Conservation (phyloP, 2,329 filamentous ascomycete genomes). For the Proliferodiscus dingleyae region DNA sequence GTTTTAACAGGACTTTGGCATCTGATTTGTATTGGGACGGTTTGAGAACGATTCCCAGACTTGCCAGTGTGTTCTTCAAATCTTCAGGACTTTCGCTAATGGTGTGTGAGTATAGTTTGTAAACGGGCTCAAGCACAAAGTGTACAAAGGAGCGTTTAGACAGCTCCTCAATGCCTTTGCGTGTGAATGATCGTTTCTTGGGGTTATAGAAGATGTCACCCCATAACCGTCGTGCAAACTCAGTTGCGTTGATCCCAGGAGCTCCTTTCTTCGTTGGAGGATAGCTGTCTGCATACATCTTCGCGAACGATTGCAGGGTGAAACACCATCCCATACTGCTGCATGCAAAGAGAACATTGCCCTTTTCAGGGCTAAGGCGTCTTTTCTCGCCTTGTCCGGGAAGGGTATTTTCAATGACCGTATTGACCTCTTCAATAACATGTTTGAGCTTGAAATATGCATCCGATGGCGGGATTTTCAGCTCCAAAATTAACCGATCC, state of each 20-base stretch:
- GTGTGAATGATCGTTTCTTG: slow-evolving; percentile 80
- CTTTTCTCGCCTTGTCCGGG: slow-evolving; percentile 74
- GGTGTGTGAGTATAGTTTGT: slow-evolving; percentile 94
- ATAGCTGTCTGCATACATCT: slow-evolving; percentile 91
- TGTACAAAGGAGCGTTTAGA: slow-evolving; percentile 86
- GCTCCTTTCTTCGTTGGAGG: slow-evolving; percentile 31
- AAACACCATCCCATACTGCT: slow-evolving; percentile 96
- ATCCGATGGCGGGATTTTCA: slow-evolving; percentile 89
- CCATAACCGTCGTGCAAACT: slow-evolving; percentile 85
- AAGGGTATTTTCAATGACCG: slow-evolving; percentile 80
- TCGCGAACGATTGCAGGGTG: slow-evolving; percentile 86
- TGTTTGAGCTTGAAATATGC: slow-evolving; percentile 99
- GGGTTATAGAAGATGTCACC: slow-evolving; percentile 97
- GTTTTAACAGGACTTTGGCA: slow-evolving; percentile 78
- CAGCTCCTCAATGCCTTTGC: slow-evolving; percentile 75
- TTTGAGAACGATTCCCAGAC: slow-evolving; percentile 80
- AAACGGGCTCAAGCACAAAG: slow-evolving; percentile 93
- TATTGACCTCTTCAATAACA: slow-evolving; percentile 98
- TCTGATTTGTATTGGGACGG: slow-evolving; percentile 89
- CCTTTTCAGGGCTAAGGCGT: slow-evolving; percentile 89
- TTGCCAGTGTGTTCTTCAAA: slow-evolving; percentile 70
- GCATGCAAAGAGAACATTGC: slow-evolving; percentile 96
- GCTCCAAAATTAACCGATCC: slow-evolving; percentile 88
- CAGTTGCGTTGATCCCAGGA: slow-evolving; percentile 68
- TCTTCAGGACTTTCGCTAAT: slow-evolving; percentile 87